Evolutionary conservation across 441 rosid species (phyloP).

Genomic region (Viola pubescens): DNA sequence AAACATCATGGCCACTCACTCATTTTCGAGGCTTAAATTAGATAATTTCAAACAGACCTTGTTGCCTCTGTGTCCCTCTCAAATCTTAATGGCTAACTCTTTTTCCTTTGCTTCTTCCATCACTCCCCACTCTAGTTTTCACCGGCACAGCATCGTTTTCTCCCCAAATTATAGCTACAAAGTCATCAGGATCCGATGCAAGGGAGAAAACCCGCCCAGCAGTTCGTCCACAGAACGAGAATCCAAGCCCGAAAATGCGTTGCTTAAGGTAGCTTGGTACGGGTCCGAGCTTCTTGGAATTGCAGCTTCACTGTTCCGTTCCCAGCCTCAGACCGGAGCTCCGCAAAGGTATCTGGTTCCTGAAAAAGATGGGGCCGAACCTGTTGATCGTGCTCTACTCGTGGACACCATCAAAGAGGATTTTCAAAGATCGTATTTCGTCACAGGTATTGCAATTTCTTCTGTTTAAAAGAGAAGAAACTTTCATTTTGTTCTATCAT

Average conservation of each 20-base stretch:
- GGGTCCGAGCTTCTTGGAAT: slow-evolving; percentile 89
- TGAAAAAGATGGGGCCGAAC: slow-evolving; percentile 37
- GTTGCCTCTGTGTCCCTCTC: background rate
- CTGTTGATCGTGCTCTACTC: slow-evolving; percentile 46
- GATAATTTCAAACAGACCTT: slow-evolving; percentile 20
- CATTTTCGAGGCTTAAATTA: background rate
- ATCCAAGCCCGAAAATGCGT: slow-evolving; percentile 50
- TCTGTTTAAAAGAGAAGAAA: no score
- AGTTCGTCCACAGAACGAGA: slow-evolving; percentile 23
- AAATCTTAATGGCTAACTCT: slow-evolving; percentile 32
- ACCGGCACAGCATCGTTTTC: slow-evolving; percentile 10
- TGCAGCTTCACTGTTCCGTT: slow-evolving; percentile 66
- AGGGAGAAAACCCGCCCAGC: slow-evolving; percentile 26
- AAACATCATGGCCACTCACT: background rate
- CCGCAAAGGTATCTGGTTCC: slow-evolving; percentile 30
- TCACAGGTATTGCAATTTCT: slow-evolving; percentile 44
- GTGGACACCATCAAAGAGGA: slow-evolving; percentile 64
- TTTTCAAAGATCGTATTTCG: slow-evolving; percentile 74
- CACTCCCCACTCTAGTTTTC: slow-evolving; percentile 24
- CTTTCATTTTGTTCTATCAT: no score
- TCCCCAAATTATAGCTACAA: slow-evolving; percentile 15
- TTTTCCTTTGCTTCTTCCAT: slow-evolving; percentile 28
- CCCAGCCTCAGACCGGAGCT: slow-evolving; percentile 27
- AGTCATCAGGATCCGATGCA: slow-evolving; percentile 31
- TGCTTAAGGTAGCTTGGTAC: slow-evolving; percentile 86